Evolutionary conservation across 1,284 basidiomycete species (phyloP), one percentile per base, ranked within the genome.

Genomic region (Trichosporon sp.): DNA sequence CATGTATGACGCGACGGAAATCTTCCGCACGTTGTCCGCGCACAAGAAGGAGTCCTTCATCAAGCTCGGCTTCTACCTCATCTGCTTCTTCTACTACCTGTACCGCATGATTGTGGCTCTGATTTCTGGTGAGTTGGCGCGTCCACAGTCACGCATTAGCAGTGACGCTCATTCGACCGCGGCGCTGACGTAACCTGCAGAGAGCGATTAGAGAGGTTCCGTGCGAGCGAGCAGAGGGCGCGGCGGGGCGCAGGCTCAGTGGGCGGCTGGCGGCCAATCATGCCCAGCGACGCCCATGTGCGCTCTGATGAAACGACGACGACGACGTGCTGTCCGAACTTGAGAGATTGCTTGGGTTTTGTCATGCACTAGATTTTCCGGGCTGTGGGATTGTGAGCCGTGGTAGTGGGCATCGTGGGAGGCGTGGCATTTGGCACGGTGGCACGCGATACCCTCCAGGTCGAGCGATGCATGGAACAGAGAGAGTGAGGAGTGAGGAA

Each of bases 1-100:
- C 86, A 96, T 98, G 92, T 96, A 98, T 82, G 96, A 99, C 84
- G 96, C 96, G 68, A 99, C 97, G 38, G 97, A 99, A 85, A 99
- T 99, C 79, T 99, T 99, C 89, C 89, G 97, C 76, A 96, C 96
- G 11, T 86, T 99, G 64, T 90, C 91, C 16, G 90, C 88, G 54
- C 97, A 98, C 86, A 99, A 99, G 87, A 98, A 96, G 83, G 96
- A 97, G 86, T 91, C 91, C 79, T 98, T 99, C 82, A 88, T 96
- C 85, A 98, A 97, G 86, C 91, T 98, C 72, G 95, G 93, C 21
- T 96, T 96, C 85, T 97, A 96, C 84, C 89, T 96, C 70, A 87
- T 96, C 73, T 94, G 91, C 65, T 96, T 96, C 88, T 96, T 96
- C 89, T 97, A 96, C 86, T 97, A 96, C 82, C 90, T 97, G 78